Conservation (phyloP, 345 rosid genomes). For the Moricandia moricandioides region DNA sequence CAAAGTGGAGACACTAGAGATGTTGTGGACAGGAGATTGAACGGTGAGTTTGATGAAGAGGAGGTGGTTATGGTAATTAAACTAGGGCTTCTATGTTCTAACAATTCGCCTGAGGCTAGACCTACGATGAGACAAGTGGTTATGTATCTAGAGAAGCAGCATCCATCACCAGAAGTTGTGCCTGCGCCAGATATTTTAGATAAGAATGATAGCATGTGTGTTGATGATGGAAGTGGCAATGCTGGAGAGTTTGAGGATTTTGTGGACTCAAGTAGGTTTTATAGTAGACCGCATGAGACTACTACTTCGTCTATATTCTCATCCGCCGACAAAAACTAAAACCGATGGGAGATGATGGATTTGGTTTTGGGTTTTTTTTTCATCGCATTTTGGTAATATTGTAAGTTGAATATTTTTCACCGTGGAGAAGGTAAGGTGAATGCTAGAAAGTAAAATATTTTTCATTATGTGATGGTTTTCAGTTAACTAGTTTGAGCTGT, state of each 20-base stretch:
- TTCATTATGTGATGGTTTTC: background rate
- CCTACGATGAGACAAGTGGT: slow-evolving; percentile 79
- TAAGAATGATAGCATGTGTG: slow-evolving; percentile 33
- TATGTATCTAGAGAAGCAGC: slow-evolving; percentile 72
- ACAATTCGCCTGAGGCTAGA: slow-evolving; percentile 52
- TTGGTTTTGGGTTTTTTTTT: background rate
- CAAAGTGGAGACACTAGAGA: slow-evolving; percentile 52
- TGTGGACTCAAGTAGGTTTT: slow-evolving; percentile 47
- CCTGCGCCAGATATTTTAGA: slow-evolving; percentile 49
- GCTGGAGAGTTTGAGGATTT: slow-evolving; percentile 44
- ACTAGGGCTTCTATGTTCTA: slow-evolving; percentile 77
- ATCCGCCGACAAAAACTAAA: slow-evolving; percentile 7
- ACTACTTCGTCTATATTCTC: slow-evolving; percentile 28
- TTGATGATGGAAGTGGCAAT: slow-evolving; percentile 19
- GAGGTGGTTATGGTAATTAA: slow-evolving; percentile 63
- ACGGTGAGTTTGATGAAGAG: slow-evolving; percentile 57
- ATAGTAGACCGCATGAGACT: slow-evolving; percentile 26
- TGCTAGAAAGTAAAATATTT: background rate
- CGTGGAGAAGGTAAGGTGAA: background rate
- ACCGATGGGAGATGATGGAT: slow-evolving; percentile 3
- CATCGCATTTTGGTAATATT: background rate
- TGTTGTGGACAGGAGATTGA: slow-evolving; percentile 66
- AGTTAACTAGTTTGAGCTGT: background rate
- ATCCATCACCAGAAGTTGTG: slow-evolving; percentile 46
- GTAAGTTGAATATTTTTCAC: background rate